Evolutionary conservation across 2,329 filamentous ascomycete species (phyloP), one percentile per base, ranked within the genome.

Genomic region (Botrytis galanthina): DNA sequence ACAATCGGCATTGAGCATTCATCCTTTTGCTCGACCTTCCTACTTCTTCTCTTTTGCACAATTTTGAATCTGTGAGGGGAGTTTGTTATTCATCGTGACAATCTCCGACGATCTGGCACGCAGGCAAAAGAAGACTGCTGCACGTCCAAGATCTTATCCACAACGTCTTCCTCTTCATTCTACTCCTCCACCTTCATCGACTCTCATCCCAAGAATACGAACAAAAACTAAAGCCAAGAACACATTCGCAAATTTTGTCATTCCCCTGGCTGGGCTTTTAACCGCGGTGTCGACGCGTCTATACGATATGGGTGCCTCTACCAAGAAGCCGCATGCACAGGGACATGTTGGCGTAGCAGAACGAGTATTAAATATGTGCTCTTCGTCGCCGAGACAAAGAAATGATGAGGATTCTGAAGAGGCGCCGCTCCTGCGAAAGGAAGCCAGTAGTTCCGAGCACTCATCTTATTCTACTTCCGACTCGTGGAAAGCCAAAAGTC

Each of bases 231-330:
- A 69, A 61, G 32, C 70, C 46, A n/a, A 67, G 35, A 64, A 64
- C 16, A 63, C 62, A n/a, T 77, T 75, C 42, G 67, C 70, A 29
- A 60, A 76, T 72, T 79, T 78, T 74, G 74, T 76, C 6, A 75
- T 79, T 39, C 76, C 75, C 32, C 64, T 76, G 44, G 74, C 77
- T 42, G 75, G 73, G 29, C 44, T 78, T 42, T 72, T 77, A 51
- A 77, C 70, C n/a, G 44, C 54, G 10, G 29, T 79, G 37, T 57
- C 75, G 59, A 74, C 76, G 63, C 73, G 76, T 69, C 60, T 78
- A 4, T 75, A 77, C 73, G 76, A 80, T 72, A 77, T 79, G 75
- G 78, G 76, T 37, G 75, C 67, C 35, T 67, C 64, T 68, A 42
- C 70, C 18, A 62, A 64, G 32, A 71, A 63, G 26, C 35, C 29